Evolutionary conservation across 2,329 filamentous ascomycete species (phyloP), one percentile per base, ranked within the genome.

Genomic region (Westerdykella ornata): DNA sequence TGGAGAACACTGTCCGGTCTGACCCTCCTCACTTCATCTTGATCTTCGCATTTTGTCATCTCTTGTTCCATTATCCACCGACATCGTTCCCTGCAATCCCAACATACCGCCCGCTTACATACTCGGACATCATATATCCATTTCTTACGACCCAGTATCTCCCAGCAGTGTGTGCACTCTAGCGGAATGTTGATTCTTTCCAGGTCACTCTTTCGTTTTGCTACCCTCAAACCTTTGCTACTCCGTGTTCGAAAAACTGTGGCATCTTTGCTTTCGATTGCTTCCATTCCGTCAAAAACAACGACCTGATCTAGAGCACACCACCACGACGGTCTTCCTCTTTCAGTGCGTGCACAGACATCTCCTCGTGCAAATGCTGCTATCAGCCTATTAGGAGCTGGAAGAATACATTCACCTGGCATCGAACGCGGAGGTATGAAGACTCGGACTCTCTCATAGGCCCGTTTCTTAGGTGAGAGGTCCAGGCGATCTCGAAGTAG

Each of bases 91-190:
- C 43, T 57, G 32, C 61, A 63, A 18, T 62, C 58, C 59, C 59
- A 62, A 38, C 61, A 64, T 0, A 63, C 59, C 16, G 52, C 48
- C 14, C 61, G 46, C 39, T 56, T 59, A 19, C 60, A 63, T 3
- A 63, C 54, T 20, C 52, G 49, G 26, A 63, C 51, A 35, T 62
- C 60, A 28, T 62, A 63, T 40, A 60, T 62, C 60, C 61, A 65
- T 41, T 65, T 60, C 6, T 42, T 45, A 12, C 60, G 43, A 14
- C 59, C 58, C 8, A 65, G 41, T 60, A 65, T 65, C 28, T 58
- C 53, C 32, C 56, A 53, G 38, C 61, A 65, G 33, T 63, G 60
- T 12, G 35, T 30, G 36, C 61, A 65, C 14, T 59, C 48, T 38
- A 65, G 45, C 12, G 59, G 56, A 26, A 63, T 59, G 1, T 60